Conservation (phyloP, 257 asterid species). For the Solanum pimpinellifolium region DNA sequence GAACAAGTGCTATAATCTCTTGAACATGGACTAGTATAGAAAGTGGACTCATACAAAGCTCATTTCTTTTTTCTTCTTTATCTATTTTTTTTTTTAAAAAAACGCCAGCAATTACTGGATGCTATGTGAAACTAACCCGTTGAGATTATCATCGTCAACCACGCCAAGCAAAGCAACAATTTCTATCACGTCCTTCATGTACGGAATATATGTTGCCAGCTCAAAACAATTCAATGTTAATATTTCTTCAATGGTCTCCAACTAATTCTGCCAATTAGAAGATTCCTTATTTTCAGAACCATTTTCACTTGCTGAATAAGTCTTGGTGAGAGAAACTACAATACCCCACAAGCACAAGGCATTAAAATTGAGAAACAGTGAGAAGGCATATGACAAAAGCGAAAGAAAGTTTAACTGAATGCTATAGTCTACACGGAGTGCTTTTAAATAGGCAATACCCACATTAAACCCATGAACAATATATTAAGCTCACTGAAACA, state of each 20-base stretch:
- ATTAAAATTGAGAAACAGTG: background rate
- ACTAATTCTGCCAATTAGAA: conserved; percentile 21
- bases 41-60: background rate
- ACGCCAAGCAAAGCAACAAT: conserved; percentile 67
- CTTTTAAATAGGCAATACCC: background rate
- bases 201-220: conserved; percentile 24
- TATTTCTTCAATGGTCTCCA: conserved; percentile 34
- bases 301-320: conserved; percentile 18
- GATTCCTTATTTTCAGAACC: conserved; percentile 13
- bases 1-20: background rate
- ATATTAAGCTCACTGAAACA: background rate
- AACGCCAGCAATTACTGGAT: background rate
- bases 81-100: background rate
- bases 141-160: conserved; percentile 52
- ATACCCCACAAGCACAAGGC: background rate
- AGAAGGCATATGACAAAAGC: background rate
- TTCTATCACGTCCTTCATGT: conserved; percentile 56
- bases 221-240: conserved; percentile 16
- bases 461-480: background rate
- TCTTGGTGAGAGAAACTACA: conserved; percentile 56
- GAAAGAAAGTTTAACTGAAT: background rate
- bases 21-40: background rate
- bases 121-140: conserved; percentile 45
- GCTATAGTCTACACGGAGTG: background rate
- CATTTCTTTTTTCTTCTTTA: background rate